Conservation (phyloP, 345 rosid species). For the Aquilaria malaccensis region DNA sequence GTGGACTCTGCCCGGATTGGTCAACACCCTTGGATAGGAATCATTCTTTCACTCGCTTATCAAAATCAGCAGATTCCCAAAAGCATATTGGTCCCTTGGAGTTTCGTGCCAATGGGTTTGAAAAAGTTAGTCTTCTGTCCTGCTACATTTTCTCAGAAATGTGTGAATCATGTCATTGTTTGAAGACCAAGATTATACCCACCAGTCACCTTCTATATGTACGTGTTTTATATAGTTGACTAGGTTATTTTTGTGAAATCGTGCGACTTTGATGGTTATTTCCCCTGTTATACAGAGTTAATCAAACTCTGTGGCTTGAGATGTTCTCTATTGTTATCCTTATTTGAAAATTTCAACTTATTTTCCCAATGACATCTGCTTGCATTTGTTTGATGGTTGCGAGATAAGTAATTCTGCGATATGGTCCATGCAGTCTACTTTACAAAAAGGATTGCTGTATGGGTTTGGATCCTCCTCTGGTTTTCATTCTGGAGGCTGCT, state of each 20-base stretch:
- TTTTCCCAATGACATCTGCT: no score
- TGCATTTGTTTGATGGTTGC: no score
- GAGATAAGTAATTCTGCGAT: no score
- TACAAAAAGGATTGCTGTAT: conserved; percentile 24
- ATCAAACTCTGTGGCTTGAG: no score
- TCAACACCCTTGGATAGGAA: conserved; percentile 20
- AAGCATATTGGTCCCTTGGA: conserved; percentile 22
- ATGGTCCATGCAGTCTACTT: conserved; percentile 38
- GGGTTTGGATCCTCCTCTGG: conserved; percentile 37
- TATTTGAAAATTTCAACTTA: no score
- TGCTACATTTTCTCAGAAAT: conserved; percentile 8
- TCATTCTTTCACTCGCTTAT: conserved; percentile 22
- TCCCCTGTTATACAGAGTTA: no score
- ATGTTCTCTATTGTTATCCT: no score
- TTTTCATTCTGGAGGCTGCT: conserved; percentile 32
- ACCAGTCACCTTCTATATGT: no score
- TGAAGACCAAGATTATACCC: not conserved
- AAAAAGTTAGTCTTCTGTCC: conserved; percentile 36
- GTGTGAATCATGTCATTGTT: conserved; percentile 6
- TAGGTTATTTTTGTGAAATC: not conserved
- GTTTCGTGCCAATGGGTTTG: conserved; percentile 28
- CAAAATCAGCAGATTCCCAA: conserved; percentile 23
- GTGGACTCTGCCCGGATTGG: conserved; percentile 30
- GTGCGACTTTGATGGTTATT: no score
- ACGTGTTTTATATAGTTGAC: not conserved